Evolutionary conservation across 176 grass and related monocot species (phyloP).

Genomic region (Hordeum vulgare): DNA sequence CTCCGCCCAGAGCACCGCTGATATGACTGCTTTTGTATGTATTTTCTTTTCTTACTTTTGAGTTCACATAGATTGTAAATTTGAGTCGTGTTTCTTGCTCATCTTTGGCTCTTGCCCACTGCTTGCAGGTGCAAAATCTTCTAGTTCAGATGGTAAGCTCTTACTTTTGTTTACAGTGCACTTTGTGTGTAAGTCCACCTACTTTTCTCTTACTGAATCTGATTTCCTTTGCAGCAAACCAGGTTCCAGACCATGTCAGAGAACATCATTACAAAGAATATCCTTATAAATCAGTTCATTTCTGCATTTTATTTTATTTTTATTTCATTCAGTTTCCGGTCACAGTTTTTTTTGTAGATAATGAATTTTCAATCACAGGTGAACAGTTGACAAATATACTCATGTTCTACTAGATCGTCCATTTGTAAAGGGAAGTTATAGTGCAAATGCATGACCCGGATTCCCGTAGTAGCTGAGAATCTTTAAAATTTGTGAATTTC

Average conservation of each 20-base stretch:
- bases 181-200: neutral
- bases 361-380: neutral
- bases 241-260: constrained; percentile 89
- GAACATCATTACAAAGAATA: constrained; percentile 90
- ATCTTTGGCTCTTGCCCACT: constrained; percentile 5
- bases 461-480: neutral
- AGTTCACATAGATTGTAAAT: neutral
- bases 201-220: neutral
- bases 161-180: neutral
- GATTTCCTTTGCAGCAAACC: constrained; percentile 61
- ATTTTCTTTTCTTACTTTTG: neutral
- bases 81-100: neutral
- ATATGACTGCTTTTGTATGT: constrained; percentile 82
- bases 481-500: neutral
- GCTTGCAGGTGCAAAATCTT: constrained; percentile 86
- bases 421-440: neutral
- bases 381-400: neutral
- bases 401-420: neutral
- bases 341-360: neutral
- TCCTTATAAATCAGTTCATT: constrained; percentile 48
- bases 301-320: neutral
- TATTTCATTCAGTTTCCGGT: neutral
- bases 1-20: constrained; percentile 58
- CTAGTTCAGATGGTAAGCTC: constrained; percentile 79
- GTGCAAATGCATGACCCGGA: neutral